Percentiles rank a stretch among this genome's conserved stretches.
These are phyloP conservation scores for Parathielavia appendiculata DNA, from an alignment of 495 filamentous ascomycete genomes.

Conservation along the genomic window DNA sequence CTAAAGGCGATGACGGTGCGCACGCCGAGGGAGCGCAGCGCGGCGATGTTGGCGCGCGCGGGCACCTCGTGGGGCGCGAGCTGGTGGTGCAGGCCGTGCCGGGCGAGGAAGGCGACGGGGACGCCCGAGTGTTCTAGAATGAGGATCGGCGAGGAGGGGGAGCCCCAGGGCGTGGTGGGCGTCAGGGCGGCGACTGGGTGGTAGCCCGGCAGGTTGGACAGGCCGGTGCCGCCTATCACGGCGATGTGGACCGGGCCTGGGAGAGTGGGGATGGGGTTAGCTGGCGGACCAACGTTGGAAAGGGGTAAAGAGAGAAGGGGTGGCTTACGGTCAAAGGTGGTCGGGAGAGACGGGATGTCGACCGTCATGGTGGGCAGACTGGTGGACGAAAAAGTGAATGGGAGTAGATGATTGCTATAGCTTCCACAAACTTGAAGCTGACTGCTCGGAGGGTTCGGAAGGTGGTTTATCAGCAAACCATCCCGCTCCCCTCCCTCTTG, in stretches of 20 bases:
- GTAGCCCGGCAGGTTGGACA: conserved; percentile 67
- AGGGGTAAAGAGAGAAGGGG: not conserved
- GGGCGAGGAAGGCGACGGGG: conserved; percentile 87
- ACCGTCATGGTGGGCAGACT: conserved; percentile 15
- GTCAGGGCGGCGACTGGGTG: conserved; percentile 70
- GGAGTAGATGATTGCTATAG: not conserved
- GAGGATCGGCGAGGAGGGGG: conserved; percentile 80
- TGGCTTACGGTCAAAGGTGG: conserved; percentile 22
- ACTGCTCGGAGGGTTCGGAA: not conserved
- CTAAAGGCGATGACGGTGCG: conserved; percentile 88
- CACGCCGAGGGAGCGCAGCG: conserved; percentile 82
- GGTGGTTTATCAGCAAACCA: not conserved
- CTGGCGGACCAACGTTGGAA: not conserved
- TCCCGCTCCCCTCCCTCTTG: not conserved
- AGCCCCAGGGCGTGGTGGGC: conserved; percentile 82
- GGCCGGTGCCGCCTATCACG: conserved; percentile 94
- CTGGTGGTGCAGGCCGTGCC: conserved; percentile 84
- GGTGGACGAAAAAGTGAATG: not conserved
- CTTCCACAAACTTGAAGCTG: not conserved
- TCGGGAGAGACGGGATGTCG: conserved; percentile 15
- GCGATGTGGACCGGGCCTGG: conserved; percentile 79
- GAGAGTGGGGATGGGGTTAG: conserved; percentile 2
- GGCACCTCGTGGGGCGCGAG: conserved; percentile 89
- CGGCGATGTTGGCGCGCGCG: conserved; percentile 89
- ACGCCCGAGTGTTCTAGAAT: conserved; percentile 79